Evolutionary conservation across 139 green algal species (phyloP).

Genomic region (Coelastrella sp.): DNA sequence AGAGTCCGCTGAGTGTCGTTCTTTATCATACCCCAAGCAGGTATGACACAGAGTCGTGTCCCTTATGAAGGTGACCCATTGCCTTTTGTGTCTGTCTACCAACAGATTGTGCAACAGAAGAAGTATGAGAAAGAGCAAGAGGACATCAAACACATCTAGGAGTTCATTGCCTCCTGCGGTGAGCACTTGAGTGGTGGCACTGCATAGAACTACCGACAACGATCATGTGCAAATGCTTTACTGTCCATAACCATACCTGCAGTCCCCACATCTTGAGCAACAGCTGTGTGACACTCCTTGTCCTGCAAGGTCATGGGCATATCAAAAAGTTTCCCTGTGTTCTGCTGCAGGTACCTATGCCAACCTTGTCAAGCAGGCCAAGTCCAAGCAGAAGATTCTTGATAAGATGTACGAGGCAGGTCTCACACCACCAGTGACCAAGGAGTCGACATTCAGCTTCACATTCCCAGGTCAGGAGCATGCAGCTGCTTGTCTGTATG

Average conservation of each 20-base stretch:
- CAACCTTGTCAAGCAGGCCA: constrained; percentile 85
- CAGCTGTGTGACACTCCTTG: too few species aligned
- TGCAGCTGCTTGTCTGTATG: too few species aligned
- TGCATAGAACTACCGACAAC: too few species aligned
- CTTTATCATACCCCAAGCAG: too few species aligned
- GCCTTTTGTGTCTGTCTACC: not conserved
- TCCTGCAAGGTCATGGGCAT: too few species aligned
- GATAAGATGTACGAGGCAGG: constrained; percentile 79
- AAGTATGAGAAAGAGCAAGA: constrained; percentile 95
- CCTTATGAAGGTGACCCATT: too few species aligned
- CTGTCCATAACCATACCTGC: too few species aligned
- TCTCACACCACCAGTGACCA: constrained; percentile 71
- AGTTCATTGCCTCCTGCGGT: constrained; percentile 73
- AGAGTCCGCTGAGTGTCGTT: too few species aligned
- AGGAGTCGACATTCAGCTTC: constrained; percentile 68
- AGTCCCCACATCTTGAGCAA: too few species aligned
- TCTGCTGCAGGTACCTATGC: constrained; percentile 67
- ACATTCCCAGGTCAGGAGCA: constrained; percentile 30
- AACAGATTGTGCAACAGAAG: constrained; percentile 92
- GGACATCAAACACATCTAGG: constrained; percentile 85
- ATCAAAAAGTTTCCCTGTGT: not conserved
- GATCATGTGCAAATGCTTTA: too few species aligned
- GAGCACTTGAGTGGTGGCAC: too few species aligned
- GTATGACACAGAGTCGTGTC: too few species aligned
- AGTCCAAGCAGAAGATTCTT: constrained; percentile 89